These are phyloP conservation scores for Triticum turgidum DNA, from an alignment of 176 grass and related monocot species.

Conservation along the genomic window DNA sequence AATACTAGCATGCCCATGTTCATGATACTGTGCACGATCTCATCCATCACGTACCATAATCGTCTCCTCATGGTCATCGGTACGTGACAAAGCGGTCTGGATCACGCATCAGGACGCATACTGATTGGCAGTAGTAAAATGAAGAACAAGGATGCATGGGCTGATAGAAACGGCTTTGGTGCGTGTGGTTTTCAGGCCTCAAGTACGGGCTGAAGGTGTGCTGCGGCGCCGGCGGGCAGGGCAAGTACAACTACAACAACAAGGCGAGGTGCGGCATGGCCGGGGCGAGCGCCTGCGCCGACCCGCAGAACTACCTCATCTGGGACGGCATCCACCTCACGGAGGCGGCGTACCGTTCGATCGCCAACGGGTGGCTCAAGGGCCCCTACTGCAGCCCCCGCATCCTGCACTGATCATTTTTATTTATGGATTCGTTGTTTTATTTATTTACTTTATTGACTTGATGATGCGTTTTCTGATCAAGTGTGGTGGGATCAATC, in stretches of 20 bases:
- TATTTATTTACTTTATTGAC: neutral
- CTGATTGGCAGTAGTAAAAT: neutral
- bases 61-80: neutral
- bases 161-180: neutral
- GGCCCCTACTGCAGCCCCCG: slow-evolving; percentile 62
- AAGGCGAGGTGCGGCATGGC: slow-evolving; percentile 56
- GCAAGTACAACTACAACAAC: slow-evolving; percentile 72
- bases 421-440: neutral
- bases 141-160: too few relatives aligned
- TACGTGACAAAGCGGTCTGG: neutral
- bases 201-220: slow-evolving; percentile 49
- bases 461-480: neutral
- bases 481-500: neutral
- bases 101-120: neutral
- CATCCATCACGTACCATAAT: neutral
- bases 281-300: slow-evolving; percentile 42
- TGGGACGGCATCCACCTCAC: slow-evolving; percentile 93
- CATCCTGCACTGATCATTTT: slow-evolving; percentile 31
- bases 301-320: slow-evolving; percentile 54
- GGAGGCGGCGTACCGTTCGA: slow-evolving; percentile 62
- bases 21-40: neutral
- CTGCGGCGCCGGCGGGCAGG: slow-evolving; percentile 57
- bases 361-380: slow-evolving; percentile 70
- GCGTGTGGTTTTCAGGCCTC: slow-evolving; percentile 11
- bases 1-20: neutral